Evolutionary conservation across 1,139 yeast genomes (phyloP).

Genomic region (Diutina ranongensis): DNA sequence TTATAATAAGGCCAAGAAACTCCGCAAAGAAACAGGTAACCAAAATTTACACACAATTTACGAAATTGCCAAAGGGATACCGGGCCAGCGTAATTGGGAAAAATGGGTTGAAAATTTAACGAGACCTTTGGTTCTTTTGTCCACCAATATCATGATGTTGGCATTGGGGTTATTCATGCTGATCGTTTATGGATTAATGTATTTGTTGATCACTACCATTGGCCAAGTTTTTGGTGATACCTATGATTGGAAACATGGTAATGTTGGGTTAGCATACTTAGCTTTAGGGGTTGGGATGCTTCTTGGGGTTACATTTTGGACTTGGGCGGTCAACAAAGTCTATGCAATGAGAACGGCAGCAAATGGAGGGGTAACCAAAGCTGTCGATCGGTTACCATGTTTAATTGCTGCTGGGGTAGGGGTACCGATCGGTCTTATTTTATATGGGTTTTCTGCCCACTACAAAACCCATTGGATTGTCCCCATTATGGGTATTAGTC

Average conservation of each 20-base stretch:
- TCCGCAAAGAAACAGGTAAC: conserved; percentile 42
- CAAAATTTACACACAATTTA: conserved; percentile 44
- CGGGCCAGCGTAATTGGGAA: conserved; percentile 21
- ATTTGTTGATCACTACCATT: conserved; percentile 34
- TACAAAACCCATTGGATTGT: conserved; percentile 32
- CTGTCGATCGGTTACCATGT: conserved; percentile 34
- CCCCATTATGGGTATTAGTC: conserved; percentile 30
- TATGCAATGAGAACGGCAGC: conserved; percentile 18
- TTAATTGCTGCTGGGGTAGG: conserved; percentile 23
- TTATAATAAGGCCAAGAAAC: conserved; percentile 29
- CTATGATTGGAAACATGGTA: conserved; percentile 25
- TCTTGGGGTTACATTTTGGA: conserved; percentile 31
- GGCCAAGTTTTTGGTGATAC: conserved; percentile 24
- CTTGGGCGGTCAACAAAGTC: conserved; percentile 20
- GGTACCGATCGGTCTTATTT: conserved; percentile 30
- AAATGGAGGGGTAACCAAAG: conserved; percentile 28
- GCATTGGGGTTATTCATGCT: conserved; percentile 35
- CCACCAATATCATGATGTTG: conserved; percentile 35
- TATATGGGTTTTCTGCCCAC: conserved; percentile 39
- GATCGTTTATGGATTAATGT: conserved; percentile 36
- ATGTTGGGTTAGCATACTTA: conserved; percentile 31
- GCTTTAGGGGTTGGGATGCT: conserved; percentile 36
- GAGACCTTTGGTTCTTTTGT: conserved; percentile 27
- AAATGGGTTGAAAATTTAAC: conserved; percentile 24
- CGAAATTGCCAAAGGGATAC: conserved; percentile 30